These are phyloP conservation scores for Penicillium sp. DNA, from an alignment of 2,329 filamentous ascomycete genomes.

Conservation along the genomic window DNA sequence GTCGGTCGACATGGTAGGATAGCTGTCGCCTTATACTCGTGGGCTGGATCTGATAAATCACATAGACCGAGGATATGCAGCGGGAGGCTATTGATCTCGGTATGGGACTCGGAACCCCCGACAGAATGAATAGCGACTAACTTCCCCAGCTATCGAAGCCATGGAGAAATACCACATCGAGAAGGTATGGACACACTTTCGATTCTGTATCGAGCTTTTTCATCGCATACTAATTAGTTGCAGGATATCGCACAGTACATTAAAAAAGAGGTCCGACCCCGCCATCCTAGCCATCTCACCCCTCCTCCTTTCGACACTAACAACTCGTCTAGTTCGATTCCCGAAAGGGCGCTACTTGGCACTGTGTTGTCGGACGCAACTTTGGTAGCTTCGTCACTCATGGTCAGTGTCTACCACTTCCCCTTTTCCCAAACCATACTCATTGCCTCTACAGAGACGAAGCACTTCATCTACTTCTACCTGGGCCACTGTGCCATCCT, in stretches of 20 bases:
- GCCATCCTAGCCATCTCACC: conserved; percentile 3
- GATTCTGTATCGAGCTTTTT: not conserved
- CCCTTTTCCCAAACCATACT: conserved; percentile 5
- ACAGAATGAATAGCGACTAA: conserved; percentile 27
- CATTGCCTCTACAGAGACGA: conserved; percentile 69
- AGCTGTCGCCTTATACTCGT: not conserved
- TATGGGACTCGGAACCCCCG: conserved; percentile 51
- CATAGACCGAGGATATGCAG: conserved; percentile 94
- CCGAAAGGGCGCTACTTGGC: conserved; percentile 97
- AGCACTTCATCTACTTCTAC: conserved; percentile 99
- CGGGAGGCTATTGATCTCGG: conserved; percentile 92
- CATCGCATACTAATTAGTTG: conserved; percentile 12
- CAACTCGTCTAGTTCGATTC: conserved; percentile 74
- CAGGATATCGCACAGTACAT: conserved; percentile 95
- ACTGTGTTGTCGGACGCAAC: conserved; percentile 97
- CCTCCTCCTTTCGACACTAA: conserved; percentile 20
- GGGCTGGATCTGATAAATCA: conserved; percentile 17
- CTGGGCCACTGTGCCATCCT: conserved; percentile 97
- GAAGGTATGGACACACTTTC: conserved; percentile 54
- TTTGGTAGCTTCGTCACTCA: conserved; percentile 99
- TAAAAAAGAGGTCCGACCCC: conserved; percentile 75
- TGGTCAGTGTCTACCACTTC: conserved; percentile 58
- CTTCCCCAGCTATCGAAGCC: conserved; percentile 62
- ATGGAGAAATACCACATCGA: conserved; percentile 72
- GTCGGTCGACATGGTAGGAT: conserved; percentile 91